Percentiles rank a stretch among this genome's conserved stretches.
Evolutionary conservation across 495 filamentous ascomycete genomes (phyloP).

Genomic region (Trichoderma parareesei): DNA sequence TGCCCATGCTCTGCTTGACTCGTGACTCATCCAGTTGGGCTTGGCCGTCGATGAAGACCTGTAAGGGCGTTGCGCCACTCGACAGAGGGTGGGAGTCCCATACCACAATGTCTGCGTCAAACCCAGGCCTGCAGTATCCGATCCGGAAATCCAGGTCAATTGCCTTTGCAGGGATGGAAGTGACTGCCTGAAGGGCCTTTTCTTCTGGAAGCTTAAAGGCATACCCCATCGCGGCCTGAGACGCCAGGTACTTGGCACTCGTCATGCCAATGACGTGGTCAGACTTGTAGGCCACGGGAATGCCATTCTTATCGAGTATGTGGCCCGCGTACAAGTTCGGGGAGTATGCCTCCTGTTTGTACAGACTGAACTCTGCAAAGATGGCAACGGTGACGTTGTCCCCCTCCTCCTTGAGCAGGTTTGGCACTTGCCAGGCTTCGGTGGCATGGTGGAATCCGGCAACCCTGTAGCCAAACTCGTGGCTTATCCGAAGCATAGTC

Average conservation of each 20-base stretch:
- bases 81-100: slow-evolving; percentile 47
- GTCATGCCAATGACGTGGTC: slow-evolving; percentile 32
- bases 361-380: slow-evolving; percentile 43
- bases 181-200: slow-evolving; percentile 41
- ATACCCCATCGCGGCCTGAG: slow-evolving; percentile 42
- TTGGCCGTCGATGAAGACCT: slow-evolving; percentile 48
- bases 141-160: slow-evolving; percentile 37
- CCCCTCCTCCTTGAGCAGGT: slow-evolving; percentile 38
- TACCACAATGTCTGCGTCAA: slow-evolving; percentile 48
- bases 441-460: slow-evolving; percentile 47
- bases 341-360: slow-evolving; percentile 44
- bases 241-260: slow-evolving; percentile 34
- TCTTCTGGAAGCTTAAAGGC: slow-evolving; percentile 40
- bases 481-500: slow-evolving; percentile 40
- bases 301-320: slow-evolving; percentile 37
- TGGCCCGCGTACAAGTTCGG: slow-evolving; percentile 41
- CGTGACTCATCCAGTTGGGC: slow-evolving; percentile 21
- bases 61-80: slow-evolving; percentile 42
- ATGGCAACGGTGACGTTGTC: slow-evolving; percentile 32
- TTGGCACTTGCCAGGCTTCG: slow-evolving; percentile 39
- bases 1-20: slow-evolving; percentile 19
- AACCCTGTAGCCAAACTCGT: slow-evolving; percentile 44
- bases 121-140: slow-evolving; percentile 40
- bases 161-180: slow-evolving; percentile 38
- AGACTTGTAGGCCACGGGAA: slow-evolving; percentile 43